Evolutionary conservation across 2,329 filamentous ascomycete species (phyloP).

Genomic region (Didymella glomerata): DNA sequence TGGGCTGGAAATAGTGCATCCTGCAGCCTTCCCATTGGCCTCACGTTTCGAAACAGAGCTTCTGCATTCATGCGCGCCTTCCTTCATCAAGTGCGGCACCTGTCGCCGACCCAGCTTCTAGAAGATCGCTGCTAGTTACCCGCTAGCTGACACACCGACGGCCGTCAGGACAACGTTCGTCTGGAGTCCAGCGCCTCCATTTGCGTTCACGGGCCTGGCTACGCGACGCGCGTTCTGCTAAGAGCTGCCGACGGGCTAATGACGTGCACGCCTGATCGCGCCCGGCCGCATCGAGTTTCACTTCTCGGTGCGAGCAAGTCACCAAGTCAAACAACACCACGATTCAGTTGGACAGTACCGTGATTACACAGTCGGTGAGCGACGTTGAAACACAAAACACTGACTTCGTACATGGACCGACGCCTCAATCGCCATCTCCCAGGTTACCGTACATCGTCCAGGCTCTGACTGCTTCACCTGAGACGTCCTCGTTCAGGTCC

Average conservation of each 20-base stretch:
- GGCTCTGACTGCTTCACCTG: neutral
- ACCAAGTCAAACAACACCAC: neutral
- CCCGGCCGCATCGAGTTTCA: neutral
- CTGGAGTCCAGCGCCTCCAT: neutral
- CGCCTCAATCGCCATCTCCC: neutral
- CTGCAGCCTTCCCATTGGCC: slow-evolving; percentile 22
- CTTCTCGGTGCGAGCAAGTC: neutral
- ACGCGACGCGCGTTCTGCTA: slow-evolving; percentile 14
- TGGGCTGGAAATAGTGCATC: slow-evolving; percentile 17
- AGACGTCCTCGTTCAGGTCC: neutral
- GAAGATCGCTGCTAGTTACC: neutral
- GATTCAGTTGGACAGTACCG: neutral
- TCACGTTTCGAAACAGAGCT: slow-evolving; percentile 24
- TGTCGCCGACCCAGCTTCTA: slow-evolving; percentile 2
- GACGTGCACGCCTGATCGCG: neutral
- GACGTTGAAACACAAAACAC: neutral
- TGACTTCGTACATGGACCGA: neutral
- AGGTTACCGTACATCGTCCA: neutral
- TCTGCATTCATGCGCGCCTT: slow-evolving; percentile 8
- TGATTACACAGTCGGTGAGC: neutral
- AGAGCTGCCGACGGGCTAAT: neutral
- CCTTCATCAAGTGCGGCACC: slow-evolving; percentile 10
- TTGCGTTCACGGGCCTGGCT: neutral
- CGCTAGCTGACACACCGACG: slow-evolving; percentile 5
- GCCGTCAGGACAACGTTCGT: neutral